These are phyloP conservation scores for Iodosphaeria phyllophila DNA, from an alignment of 2,329 filamentous ascomycete genomes.

Conservation along the genomic window DNA sequence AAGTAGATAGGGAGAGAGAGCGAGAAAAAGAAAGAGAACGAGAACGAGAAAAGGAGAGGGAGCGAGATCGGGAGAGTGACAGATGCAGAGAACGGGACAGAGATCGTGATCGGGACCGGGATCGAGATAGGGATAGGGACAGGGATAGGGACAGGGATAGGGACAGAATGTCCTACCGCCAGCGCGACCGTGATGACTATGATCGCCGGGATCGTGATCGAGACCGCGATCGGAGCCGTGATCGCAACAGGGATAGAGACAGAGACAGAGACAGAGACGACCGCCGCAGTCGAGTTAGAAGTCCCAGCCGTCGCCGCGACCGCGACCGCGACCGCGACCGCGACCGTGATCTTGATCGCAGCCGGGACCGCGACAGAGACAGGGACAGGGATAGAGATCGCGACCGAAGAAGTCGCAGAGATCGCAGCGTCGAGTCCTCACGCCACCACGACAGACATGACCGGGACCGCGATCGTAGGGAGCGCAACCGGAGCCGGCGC, in stretches of 20 bases:
- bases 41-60: slow-evolving; percentile 9
- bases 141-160: slow-evolving; percentile 1
- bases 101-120: slow-evolving; percentile 4
- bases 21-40: slow-evolving; percentile 6
- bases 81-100: slow-evolving; percentile 3
- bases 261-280: slow-evolving; percentile 13
- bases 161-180: too few relatives aligned
- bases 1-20: slow-evolving; percentile 5
- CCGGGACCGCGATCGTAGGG: slow-evolving; percentile 6
- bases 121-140: slow-evolving; percentile 3
- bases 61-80: slow-evolving; percentile 9
- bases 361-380: slow-evolving; percentile 15
- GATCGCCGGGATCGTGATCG: slow-evolving; percentile 5
- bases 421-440: slow-evolving; percentile 5
- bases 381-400: slow-evolving; percentile 9
- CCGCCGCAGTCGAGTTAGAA: slow-evolving; percentile 6
- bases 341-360: slow-evolving; percentile 13
- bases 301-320: slow-evolving; percentile 14
- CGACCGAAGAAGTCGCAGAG: slow-evolving; percentile 13
- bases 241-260: slow-evolving; percentile 6
- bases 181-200: slow-evolving; percentile 1
- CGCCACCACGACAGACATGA: slow-evolving; percentile 8
- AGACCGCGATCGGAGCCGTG: slow-evolving; percentile 6
- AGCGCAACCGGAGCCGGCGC: slow-evolving; percentile 10
- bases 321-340: slow-evolving; percentile 14